Base-by-base conservation (phyloP, 306 rosid genomes). In the Citrullus amarus region DNA sequence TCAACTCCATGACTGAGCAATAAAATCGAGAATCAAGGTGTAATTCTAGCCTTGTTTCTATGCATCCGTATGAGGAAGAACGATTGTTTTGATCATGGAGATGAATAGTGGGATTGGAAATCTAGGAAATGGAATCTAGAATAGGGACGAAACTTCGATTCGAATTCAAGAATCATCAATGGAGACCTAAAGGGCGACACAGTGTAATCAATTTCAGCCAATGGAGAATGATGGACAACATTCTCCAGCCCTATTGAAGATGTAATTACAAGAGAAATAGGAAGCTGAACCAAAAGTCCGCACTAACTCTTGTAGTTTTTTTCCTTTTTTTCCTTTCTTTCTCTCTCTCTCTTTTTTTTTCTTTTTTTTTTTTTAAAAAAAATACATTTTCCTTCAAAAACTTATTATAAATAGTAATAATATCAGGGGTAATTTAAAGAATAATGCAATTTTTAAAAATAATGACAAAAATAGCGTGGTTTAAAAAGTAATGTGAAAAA, bases 1-100 rank as follows among this genome's bases (percentile, higher is more conserved):
- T 86, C 83, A 79, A 76, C 86, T 87, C 93, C 97, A 95, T 95
- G 80, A 75, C 80, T 44, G 70, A 60, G 5, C 20, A 43, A 56
- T 34, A 75, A 55, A 46, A 44, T 6, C 9, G 22, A 15, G 20
- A 71, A 71, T 71, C 59, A 48, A 71, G 48, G 36, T 43, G 56
- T 14, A 5, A 41, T 69, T 69, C 10, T 43, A 46, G 18, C 11
- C 10, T 41, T 5, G 34, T 11, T 12, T 44, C 55, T 4, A 3
- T 3, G n/a, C 34, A 68, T 68, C 55, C 34, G 38, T 20, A 2
- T 12, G 75, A 41, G 56, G 36, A 69, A 41, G 75, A 10, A 34
- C 34, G 32, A 68, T 68, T 69, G 18, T 18, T 66, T 38, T 38
- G 72, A 66, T 66, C 72, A 16, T 16, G 71, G 6, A 65, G 36